Conservation (phyloP, 176 grass and related monocot genomes). For the Elaeis guineensis region DNA sequence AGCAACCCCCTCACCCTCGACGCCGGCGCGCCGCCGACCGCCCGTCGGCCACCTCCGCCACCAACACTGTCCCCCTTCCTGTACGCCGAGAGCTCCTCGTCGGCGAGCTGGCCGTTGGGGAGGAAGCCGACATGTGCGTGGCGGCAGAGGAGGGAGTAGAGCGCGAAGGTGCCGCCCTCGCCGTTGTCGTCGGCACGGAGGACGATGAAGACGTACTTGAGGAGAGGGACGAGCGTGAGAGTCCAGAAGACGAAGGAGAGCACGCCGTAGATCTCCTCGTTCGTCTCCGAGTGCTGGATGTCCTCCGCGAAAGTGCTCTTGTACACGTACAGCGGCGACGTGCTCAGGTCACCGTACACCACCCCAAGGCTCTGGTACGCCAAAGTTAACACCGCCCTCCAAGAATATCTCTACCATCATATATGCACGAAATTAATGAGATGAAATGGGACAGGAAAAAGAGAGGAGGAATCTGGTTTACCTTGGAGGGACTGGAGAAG, state of each 20-base stretch:
- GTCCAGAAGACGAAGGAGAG: conserved; percentile 99
- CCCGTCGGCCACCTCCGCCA: neutral
- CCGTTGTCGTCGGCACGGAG: conserved; percentile 79
- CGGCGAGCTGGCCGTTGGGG: conserved; percentile 38
- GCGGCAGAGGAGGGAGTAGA: conserved; percentile 87
- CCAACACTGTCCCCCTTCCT: conserved; percentile 24
- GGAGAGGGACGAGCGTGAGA: conserved; percentile 68
- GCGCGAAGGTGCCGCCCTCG: conserved; percentile 95
- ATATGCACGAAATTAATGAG: too few relatives aligned
- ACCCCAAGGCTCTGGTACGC: conserved; percentile 92
- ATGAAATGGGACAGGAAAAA: too few relatives aligned
- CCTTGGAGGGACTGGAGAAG: too few relatives aligned
- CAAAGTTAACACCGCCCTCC: conserved; percentile 47
- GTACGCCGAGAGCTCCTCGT: conserved; percentile 35
- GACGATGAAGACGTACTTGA: conserved; percentile 85
- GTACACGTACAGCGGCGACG: conserved; percentile 88
- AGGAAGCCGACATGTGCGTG: conserved; percentile 50
- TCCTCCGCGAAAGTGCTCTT: conserved; percentile 79
- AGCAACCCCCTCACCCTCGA: conserved; percentile 36
- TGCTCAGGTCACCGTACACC: conserved; percentile 82
- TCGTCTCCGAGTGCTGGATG: conserved; percentile 72
- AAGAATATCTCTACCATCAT: conserved; percentile 24
- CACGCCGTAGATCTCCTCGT: conserved; percentile 96
- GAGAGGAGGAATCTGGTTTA: too few relatives aligned
- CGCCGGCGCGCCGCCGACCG: neutral